These are phyloP conservation scores for Sphagnum magellanicum DNA, from an alignment of 228 moss, liverwort and hornwort species.

Conservation along the genomic window DNA sequence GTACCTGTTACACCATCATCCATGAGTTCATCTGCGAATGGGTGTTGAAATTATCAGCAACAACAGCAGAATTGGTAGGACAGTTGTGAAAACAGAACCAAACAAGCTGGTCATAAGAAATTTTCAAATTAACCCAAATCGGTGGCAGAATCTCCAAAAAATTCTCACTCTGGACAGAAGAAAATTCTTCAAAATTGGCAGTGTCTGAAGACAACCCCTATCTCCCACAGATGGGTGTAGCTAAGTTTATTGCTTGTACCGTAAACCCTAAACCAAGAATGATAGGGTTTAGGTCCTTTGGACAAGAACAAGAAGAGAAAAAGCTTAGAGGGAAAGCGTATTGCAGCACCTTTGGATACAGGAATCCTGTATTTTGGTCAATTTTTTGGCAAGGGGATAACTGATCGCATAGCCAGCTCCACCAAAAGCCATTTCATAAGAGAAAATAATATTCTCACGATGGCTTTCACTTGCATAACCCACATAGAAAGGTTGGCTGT, in stretches of 20 bases:
- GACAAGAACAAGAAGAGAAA: neutral
- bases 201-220: neutral
- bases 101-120: neutral
- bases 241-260: neutral
- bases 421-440: constrained; percentile 56
- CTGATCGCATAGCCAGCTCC: constrained; percentile 53
- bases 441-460: constrained; percentile 42
- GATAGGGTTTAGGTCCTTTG: neutral
- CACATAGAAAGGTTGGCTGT: constrained; percentile 37
- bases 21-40: neutral
- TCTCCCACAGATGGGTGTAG: too few species aligned
- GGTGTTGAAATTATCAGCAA: too few species aligned
- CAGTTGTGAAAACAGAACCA: neutral
- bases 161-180: neutral
- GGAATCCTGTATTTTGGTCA: constrained; percentile 36
- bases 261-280: neutral
- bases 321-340: neutral
- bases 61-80: neutral
- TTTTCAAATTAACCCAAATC: neutral
- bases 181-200: neutral
- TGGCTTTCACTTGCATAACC: constrained; percentile 57
- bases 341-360: constrained; percentile 28
- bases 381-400: constrained; percentile 36
- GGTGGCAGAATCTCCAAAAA: neutral
- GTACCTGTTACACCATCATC: constrained; percentile 20